phyloP scores from a whole-genome alignment of 1,284 basidiomycete genomes.

The Golubevia pallescens region DNA sequence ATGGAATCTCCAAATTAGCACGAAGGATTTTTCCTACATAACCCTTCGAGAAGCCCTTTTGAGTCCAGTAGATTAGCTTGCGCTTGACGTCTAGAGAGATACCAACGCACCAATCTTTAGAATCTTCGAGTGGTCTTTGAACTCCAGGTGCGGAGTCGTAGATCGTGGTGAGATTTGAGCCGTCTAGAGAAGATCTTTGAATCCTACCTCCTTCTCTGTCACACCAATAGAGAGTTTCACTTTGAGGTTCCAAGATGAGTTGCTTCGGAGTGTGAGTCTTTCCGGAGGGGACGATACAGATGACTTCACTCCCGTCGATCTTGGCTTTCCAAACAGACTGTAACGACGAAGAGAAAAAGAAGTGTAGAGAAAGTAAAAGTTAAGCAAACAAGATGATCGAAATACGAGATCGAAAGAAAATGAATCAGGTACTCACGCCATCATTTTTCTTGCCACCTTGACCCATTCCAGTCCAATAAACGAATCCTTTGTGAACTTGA shows the following conservation, averaged over 20 bases:
- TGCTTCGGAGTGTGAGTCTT: conserved; percentile 10
- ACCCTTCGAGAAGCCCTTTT: conserved; percentile 6
- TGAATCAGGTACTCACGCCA: neutral
- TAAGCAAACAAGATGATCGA: neutral
- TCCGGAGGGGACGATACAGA: neutral
- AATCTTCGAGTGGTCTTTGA: neutral
- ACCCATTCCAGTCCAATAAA: neutral
- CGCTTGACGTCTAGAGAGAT: conserved; percentile 5
- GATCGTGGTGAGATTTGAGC: conserved; percentile 8
- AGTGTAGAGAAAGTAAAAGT: too few species aligned
- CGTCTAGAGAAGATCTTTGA: conserved; percentile 2
- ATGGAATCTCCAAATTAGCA: conserved; percentile 5
- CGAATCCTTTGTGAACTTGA: conserved; percentile 3
- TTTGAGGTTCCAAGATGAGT: neutral
- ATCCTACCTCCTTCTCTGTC: conserved; percentile 11
- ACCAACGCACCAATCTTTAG: conserved; percentile 5
- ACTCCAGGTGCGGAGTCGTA: conserved; percentile 10
- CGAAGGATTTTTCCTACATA: conserved; percentile 5
- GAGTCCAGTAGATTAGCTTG: conserved; percentile 11
- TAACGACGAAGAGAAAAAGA: too few species aligned
- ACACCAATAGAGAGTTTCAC: conserved; percentile 9
- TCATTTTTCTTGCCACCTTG: neutral
- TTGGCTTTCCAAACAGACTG: neutral
- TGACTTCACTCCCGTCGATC: conserved; percentile 1
- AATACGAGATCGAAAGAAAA: neutral